Evolutionary conservation across 1,284 basidiomycete genomes (phyloP), one percentile per base, ranked within the genome.

Genomic region (Cryptococcus sp.): DNA sequence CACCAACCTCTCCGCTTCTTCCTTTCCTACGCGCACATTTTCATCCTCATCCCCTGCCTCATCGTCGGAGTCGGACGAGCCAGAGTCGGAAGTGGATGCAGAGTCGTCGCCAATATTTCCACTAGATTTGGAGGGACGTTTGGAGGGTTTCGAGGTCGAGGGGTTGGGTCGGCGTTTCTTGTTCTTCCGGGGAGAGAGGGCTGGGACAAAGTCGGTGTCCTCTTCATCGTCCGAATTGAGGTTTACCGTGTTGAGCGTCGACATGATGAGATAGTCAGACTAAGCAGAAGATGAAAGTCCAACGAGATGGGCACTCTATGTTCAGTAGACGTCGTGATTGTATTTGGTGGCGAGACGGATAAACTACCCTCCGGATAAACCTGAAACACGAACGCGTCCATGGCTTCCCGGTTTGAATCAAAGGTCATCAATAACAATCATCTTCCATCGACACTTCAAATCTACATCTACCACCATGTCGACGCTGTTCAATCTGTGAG

Each of bases 401-500:
- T 32, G 31, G n/a, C n/a, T n/a, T n/a, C n/a, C n/a, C n/a, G n/a
- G n/a, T n/a, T n/a, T n/a, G n/a, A n/a, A n/a, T 31, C 28, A 14
- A 31, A 7, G 14, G 7, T 14, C 28, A 36, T 36, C 34, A 36
- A 36, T 19, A 36, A 36, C 34, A 39, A 36, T 36, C 35, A 18
- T 32, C 31, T 16, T 6, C 35, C 16, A 6, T 36, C 19, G 14
- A 36, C 19, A 9, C 35, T 21, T 36, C 19, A 21, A 10, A 6
- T n/a, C 35, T 36, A 16, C 35, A 21, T 36, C 19, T 9, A n/a
- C 28, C 45, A 51, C 28, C 25, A 68, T 68, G 66, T 65, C 66
- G 5, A 68, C 66, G 3, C 47, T 68, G 22, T 68, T 68, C 54
- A 68, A 59, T 52, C 44, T 69, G 67, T 68, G 48, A 58, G 66